Conservation (phyloP, 495 filamentous ascomycete species). For the Parmelia sp. region DNA sequence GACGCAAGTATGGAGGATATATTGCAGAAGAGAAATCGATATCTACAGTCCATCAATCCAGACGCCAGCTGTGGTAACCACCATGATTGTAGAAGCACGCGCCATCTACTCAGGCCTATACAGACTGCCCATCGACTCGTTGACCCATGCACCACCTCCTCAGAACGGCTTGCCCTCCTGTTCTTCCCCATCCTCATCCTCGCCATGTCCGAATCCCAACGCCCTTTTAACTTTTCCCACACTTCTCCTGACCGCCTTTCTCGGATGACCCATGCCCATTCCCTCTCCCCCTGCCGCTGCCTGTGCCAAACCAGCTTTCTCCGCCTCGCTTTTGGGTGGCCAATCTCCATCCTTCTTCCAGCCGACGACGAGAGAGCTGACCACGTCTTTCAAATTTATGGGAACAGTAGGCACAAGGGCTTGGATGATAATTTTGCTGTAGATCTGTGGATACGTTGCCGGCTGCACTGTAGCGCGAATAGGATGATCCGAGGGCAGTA, state of each 20-base stretch:
- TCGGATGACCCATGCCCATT: conserved; percentile 13
- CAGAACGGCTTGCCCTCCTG: conserved; percentile 3
- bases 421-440: conserved; percentile 77
- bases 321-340: conserved; percentile 57
- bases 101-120: neutral
- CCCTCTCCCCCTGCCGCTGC: neutral
- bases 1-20: neutral
- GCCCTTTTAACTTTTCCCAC: conserved; percentile 21
- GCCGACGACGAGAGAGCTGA: conserved; percentile 74
- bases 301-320: neutral
- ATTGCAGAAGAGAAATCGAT: neutral
- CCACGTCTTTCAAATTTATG: conserved; percentile 76
- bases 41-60: neutral
- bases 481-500: conserved; percentile 60
- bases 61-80: neutral
- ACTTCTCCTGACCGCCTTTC: conserved; percentile 16
- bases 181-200: conserved; percentile 9
- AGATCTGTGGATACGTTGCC: conserved; percentile 70
- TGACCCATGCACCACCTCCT: neutral
- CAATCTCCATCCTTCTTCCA: conserved; percentile 95
- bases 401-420: conserved; percentile 73
- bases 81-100: neutral
- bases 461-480: conserved; percentile 69
- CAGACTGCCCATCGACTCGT: neutral
- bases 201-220: conserved; percentile 15